These are phyloP conservation scores for Discostella pseudostelligera DNA, from an alignment of 108 stramenopile species.

Conservation along the genomic window DNA sequence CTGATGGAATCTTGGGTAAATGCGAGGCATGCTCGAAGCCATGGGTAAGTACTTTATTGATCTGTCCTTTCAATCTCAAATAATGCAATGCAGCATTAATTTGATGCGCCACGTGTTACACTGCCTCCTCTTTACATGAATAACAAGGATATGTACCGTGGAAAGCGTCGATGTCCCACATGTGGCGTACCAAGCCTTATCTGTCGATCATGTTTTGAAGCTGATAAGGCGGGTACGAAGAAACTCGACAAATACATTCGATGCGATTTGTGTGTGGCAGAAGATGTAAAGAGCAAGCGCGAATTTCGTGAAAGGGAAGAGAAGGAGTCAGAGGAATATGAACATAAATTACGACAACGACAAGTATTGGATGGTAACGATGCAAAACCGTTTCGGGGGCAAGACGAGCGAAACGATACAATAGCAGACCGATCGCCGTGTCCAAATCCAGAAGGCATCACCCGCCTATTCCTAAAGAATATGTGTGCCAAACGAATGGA, in stretches of 20 bases:
- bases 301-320: slow-evolving; percentile 52
- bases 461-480: slow-evolving; percentile 86
- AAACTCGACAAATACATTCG: slow-evolving; percentile 70
- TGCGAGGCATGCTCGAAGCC: slow-evolving; percentile 84
- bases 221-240: slow-evolving; percentile 75
- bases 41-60: slow-evolving; percentile 66
- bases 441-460: slow-evolving; percentile 79
- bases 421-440: slow-evolving; percentile 19
- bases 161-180: slow-evolving; percentile 86
- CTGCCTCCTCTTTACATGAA: background rate
- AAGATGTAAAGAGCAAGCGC: slow-evolving; percentile 58
- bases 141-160: slow-evolving; percentile 77
- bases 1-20: slow-evolving; percentile 56
- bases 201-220: slow-evolving; percentile 75
- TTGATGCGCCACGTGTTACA: background rate
- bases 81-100: too few relatives aligned
- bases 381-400: slow-evolving; percentile 21
- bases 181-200: slow-evolving; percentile 88
- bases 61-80: too few relatives aligned
- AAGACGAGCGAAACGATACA: slow-evolving; percentile 14
- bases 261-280: slow-evolving; percentile 59
- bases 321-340: slow-evolving; percentile 43
- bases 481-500: slow-evolving; percentile 82
- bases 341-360: slow-evolving; percentile 27
- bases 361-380: slow-evolving; percentile 43